A percentile compares a stretch with the other conserved stretches of the same genome.
These are phyloP conservation scores for Myxozyma nipponensis DNA, from an alignment of 805 yeast species.

Conservation along the genomic window DNA sequence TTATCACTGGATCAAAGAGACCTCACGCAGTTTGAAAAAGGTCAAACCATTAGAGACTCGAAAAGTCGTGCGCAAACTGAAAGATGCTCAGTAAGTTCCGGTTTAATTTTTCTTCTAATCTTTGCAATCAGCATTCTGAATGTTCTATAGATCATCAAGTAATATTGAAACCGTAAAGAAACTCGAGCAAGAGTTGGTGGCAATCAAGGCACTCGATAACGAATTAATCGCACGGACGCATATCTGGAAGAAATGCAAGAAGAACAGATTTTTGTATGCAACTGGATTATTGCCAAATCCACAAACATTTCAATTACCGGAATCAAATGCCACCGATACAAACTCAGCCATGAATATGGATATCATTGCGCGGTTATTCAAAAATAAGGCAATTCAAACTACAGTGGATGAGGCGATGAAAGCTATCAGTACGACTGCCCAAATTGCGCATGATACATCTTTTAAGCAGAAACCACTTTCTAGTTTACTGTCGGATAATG, in stretches of 20 bases:
- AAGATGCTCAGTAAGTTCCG: slow-evolving; percentile 22
- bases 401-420: slow-evolving; percentile 13
- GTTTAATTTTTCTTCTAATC: neutral
- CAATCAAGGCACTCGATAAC: slow-evolving; percentile 26
- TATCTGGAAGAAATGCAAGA: slow-evolving; percentile 15
- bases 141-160: slow-evolving; percentile 12
- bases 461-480: slow-evolving; percentile 1
- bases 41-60: slow-evolving; percentile 35
- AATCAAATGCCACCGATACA: slow-evolving; percentile 3
- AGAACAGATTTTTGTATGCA: slow-evolving; percentile 5
- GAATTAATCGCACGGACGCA: slow-evolving; percentile 23
- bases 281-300: slow-evolving; percentile 16
- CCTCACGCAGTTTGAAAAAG: slow-evolving; percentile 36
- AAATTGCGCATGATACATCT: slow-evolving; percentile 19
- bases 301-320: too few species aligned
- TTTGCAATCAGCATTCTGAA: neutral
- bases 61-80: slow-evolving; percentile 34
- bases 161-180: slow-evolving; percentile 17
- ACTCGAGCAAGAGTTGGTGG: slow-evolving; percentile 29
- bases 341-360: slow-evolving; percentile 13
- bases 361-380: slow-evolving; percentile 30
- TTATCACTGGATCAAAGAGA: slow-evolving; percentile 30
- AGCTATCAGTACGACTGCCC: slow-evolving; percentile 15
- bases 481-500: slow-evolving; percentile 2
- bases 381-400: slow-evolving; percentile 22